A percentile compares a stretch with the other conserved stretches of the same genome.
Conservation (phyloP, 805 yeast genomes). For the Candida methanosorbosa region DNA sequence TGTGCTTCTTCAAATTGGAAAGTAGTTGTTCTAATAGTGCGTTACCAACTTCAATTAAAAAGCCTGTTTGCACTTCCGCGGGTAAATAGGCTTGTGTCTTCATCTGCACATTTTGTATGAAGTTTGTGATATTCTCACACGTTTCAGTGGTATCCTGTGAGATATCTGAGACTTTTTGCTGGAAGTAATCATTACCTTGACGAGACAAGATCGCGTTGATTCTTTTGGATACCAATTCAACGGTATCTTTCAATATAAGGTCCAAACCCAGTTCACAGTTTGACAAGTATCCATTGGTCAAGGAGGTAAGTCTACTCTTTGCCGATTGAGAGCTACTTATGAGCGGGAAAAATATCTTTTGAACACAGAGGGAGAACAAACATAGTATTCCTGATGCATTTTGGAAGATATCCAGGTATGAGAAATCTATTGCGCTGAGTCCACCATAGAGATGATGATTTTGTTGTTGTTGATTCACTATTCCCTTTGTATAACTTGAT, state of each 20-base stretch:
- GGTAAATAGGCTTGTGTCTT: conserved; percentile 10
- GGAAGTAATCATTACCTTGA: conserved; percentile 66
- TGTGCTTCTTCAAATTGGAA: conserved; percentile 66
- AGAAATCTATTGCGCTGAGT: too few relatives aligned
- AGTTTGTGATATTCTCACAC: conserved; percentile 52
- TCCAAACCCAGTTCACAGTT: conserved; percentile 60
- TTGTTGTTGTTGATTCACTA: conserved; percentile 16
- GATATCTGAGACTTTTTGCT: conserved; percentile 24
- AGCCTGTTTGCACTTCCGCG: conserved; percentile 36
- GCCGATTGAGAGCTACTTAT: conserved; percentile 49
- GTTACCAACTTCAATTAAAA: conserved; percentile 43
- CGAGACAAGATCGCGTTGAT: conserved; percentile 43
- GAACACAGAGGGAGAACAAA: conserved; percentile 62
- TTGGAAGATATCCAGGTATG: conserved; percentile 35
- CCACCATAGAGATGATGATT: too few relatives aligned
- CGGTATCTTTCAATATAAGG: conserved; percentile 49
- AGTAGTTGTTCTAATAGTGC: conserved; percentile 50
- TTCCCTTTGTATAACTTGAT: conserved; percentile 38
- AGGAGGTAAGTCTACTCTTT: conserved; percentile 49
- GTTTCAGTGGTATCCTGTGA: conserved; percentile 54
- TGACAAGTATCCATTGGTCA: conserved; percentile 52
- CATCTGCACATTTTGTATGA: conserved; percentile 16
- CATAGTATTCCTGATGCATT: conserved; percentile 51
- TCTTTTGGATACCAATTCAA: conserved; percentile 43
- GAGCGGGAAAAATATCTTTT: conserved; percentile 69